Base-by-base conservation (phyloP, 78 protist genomes). In the Dictyostelium purpureum region DNA sequence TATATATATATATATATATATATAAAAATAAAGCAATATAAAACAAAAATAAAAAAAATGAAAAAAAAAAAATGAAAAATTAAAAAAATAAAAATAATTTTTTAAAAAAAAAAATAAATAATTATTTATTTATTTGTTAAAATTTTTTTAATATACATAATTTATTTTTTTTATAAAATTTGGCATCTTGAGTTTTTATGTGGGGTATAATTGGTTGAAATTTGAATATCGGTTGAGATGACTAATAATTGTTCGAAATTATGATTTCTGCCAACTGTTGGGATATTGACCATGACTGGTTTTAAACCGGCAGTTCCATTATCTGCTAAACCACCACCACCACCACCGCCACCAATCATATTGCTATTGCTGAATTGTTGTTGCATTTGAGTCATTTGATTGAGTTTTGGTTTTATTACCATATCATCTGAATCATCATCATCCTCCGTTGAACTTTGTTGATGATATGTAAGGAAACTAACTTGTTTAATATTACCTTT, bases 231-330 rank as follows among this genome's bases (percentile, higher is more conserved):
- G 26, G 52, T 24, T 31, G 35, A 31, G 18, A 85, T 56, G 4
- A 70, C 75, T 28, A 85, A 73, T 2, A 85, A 52, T 85, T 85
- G 92, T 47, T 71, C 63, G 1, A 70, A 73, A 4, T 2, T 14
- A 33, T 73, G n/a, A 0, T 7, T 18, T 4, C 19, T 37, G 35
- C 92, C 92, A 35, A 69, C 5, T 14, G 26, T 56, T 56, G 92
- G 92, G 3, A 85, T 57, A 35, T 73, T 85, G 6, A 85, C 74
- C n/a, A 24, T 71, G 10, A 85, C 54, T 59, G 92, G 92, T 59
- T 85, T 85, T 2, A 85, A 47, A 24, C 92, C 92, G 45, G 66
- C 51, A 5, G 75, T 59, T 28, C 49, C 70, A n/a, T 52, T 59
- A 1, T 69, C 70, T 45, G 18, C 31, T 14, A 10, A 6, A 10